Percentiles rank a stretch among this genome's conserved stretches.
Evolutionary conservation across 768 basidiomycete species (phyloP).

Genomic region (Lentinula aciculospora): DNA sequence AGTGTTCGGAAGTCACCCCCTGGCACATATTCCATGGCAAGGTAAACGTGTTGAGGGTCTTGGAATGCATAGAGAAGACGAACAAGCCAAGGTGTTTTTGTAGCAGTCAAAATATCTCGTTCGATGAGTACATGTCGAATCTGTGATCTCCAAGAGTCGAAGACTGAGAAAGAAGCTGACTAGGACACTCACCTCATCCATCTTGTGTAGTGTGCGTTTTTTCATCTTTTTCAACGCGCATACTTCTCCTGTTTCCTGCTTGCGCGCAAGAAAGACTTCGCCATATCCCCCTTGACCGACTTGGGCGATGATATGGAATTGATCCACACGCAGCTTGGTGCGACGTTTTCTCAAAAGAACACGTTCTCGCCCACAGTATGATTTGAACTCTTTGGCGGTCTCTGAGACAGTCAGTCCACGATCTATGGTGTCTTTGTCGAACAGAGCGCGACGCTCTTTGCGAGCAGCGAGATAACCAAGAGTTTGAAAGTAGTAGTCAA

Average conservation of each 20-base stretch:
- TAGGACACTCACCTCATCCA: conserved; percentile 75
- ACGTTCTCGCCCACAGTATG: conserved; percentile 91
- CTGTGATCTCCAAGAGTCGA: conserved; percentile 28
- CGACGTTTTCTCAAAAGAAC: conserved; percentile 89
- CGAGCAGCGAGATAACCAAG: conserved; percentile 85
- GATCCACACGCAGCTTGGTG: conserved; percentile 87
- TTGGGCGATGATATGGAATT: conserved; percentile 98
- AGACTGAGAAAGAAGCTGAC: conserved; percentile 2
- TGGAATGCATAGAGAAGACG: conserved; percentile 95
- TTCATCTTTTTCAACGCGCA: conserved; percentile 98
- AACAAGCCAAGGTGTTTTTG: conserved; percentile 97
- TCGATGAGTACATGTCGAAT: conserved; percentile 98
- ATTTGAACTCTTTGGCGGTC: conserved; percentile 78
- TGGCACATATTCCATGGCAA: conserved; percentile 99
- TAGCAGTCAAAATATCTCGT: conserved; percentile 94
- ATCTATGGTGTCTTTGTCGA: conserved; percentile 74
- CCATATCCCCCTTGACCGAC: conserved; percentile 99
- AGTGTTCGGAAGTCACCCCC: conserved; percentile 98
- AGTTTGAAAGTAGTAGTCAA: conserved; percentile 97
- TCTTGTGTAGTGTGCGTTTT: conserved; percentile 91
- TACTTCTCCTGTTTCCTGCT: conserved; percentile 93
- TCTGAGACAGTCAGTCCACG: conserved; percentile 55
- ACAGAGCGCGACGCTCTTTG: conserved; percentile 76
- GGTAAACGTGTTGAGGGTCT: conserved; percentile 84
- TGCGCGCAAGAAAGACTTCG: conserved; percentile 92